phyloP scores from a whole-genome alignment of 129 eudicot species.

The Flaveria sonorensis region DNA sequence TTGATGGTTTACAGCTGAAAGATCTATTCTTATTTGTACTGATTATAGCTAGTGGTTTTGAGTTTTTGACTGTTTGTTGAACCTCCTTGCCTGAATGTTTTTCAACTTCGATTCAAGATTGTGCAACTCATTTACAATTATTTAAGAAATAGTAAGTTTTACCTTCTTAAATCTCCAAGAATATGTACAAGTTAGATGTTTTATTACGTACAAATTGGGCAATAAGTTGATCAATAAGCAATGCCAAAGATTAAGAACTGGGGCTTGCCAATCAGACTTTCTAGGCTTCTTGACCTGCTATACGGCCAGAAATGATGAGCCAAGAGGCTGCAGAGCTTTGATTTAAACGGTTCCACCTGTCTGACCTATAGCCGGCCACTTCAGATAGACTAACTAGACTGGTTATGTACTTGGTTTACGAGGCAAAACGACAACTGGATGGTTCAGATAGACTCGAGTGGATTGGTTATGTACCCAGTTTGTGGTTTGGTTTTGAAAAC shows the following conservation, averaged over 20 bases:
- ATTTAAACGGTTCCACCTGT: no score
- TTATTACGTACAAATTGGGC: not conserved
- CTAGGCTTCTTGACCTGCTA: no score
- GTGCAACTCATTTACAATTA: not conserved
- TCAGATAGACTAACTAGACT: no score
- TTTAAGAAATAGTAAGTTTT: not conserved
- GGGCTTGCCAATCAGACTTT: no score
- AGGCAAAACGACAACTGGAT: no score
- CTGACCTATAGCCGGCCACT: no score
- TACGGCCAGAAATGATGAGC: no score
- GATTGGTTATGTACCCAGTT: no score
- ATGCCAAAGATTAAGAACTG: not conserved
- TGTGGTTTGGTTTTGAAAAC: no score
- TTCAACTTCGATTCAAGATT: not conserved
- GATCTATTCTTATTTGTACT: not conserved
- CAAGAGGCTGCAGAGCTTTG: no score
- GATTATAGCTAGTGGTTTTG: constrained; percentile 3
- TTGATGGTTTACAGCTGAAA: not conserved
- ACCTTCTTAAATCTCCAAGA: not conserved
- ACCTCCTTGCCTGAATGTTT: constrained; percentile 6
- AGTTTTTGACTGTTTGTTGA: constrained; percentile 10
- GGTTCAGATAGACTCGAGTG: no score
- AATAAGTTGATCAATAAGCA: not conserved
- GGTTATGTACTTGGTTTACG: no score
- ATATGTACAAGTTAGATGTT: not conserved